Evolutionary conservation across 352 stramenopile genomes (phyloP), one percentile per base, ranked within the genome.

Genomic region (Plasmopara halstedii): DNA sequence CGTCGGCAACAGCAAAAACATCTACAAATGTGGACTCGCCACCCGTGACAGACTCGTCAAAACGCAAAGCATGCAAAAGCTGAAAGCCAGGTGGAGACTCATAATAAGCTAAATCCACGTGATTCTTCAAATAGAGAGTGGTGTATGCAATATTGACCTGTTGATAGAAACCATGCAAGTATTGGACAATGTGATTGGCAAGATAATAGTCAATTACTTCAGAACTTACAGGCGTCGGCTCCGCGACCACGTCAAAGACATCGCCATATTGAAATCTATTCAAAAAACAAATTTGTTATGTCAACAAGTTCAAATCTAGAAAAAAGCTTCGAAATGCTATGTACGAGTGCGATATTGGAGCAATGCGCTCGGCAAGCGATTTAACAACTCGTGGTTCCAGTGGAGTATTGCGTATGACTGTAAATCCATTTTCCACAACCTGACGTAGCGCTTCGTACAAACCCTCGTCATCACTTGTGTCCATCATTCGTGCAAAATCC

Each of bases 61-160:
- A 95, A 37, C 65, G 67, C 6, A 96, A 54, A 40, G 91, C 96
- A 60, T 98, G 91, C 27, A 98, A 62, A 17, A 98, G 71, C 69
- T 98, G 94, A 25, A 98, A 62, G 18, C 94, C 94, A 9, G 94
- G 94, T n/a, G 90, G 88, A 4, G 87, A 97, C 69, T 98, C 94
- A 63, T 98, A 98, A 67, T 98, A 98, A 5, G 86, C 83, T 46
- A 98, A 67, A 62, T 98, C 94, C 62, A 97, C 70, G 65, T 98
- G 94, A 41, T 88, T 91, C 55, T 91, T 88, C 22, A 98, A 60
- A 19, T 76, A 73, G 26, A 84, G 54, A 7, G 76, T 88, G 27
- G 92, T 97, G 65, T 98, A 98, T 15, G 94, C 94, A 34, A 98
- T 95, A 60, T 98, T 98, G 9, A 97, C 73, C 82, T 93, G 27